Percentiles rank a stretch among this genome's conserved stretches.
Evolutionary conservation across 2,329 filamentous ascomycete species (phyloP).

Genomic region (Hypoxylon sp.): DNA sequence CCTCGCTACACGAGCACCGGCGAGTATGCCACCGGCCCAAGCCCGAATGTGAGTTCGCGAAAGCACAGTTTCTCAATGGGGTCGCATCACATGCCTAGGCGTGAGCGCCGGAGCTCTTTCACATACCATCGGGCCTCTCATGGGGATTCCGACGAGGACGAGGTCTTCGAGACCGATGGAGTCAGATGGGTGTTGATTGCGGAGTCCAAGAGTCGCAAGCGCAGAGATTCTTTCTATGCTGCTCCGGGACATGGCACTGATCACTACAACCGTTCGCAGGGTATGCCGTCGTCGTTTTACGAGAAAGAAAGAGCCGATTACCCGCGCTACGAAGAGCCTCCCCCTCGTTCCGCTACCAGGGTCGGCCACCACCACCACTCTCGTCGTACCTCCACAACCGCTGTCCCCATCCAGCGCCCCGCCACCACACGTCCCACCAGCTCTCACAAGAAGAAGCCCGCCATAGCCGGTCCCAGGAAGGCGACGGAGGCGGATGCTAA

Average conservation of each 20-base stretch:
- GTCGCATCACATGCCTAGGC: constrained; percentile 53
- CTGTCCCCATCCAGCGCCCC: constrained; percentile 57
- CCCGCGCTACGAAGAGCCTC: constrained; percentile 52
- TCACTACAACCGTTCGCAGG: constrained; percentile 65
- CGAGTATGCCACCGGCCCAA: constrained; percentile 65
- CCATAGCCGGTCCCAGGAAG: constrained; percentile 46
- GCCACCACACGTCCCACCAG: constrained; percentile 60
- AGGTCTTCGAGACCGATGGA: constrained; percentile 63
- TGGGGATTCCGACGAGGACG: constrained; percentile 73
- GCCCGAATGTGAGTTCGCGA: constrained; percentile 67
- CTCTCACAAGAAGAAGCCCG: constrained; percentile 52
- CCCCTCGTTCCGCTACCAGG: constrained; percentile 51
- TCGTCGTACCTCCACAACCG: constrained; percentile 58
- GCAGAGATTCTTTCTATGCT: constrained; percentile 52
- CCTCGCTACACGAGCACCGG: constrained; percentile 70
- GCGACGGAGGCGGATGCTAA: constrained; percentile 69
- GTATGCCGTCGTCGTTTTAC: constrained; percentile 48
- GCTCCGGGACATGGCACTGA: constrained; percentile 67
- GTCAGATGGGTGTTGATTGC: constrained; percentile 62
- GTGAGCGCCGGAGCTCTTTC: constrained; percentile 65
- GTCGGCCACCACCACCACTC: constrained; percentile 50
- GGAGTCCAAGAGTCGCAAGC: constrained; percentile 53
- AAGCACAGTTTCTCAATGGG: constrained; percentile 50
- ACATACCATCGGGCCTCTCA: constrained; percentile 67
- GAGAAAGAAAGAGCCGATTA: constrained; percentile 53